Conservation (phyloP, 805 yeast species). For the Saturnispora dispora region DNA sequence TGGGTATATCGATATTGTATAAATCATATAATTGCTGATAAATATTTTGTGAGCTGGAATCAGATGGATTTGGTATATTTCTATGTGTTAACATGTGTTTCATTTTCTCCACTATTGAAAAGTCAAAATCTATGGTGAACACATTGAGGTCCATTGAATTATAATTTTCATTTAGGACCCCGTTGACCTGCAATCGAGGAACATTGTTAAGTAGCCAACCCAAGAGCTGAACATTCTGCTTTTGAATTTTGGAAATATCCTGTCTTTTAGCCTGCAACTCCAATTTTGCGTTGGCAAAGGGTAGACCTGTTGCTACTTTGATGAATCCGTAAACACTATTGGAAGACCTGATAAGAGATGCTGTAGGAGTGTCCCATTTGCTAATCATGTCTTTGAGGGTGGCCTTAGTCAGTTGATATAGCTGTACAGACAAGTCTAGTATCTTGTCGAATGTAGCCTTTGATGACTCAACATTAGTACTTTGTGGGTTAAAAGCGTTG, state of each 20-base stretch:
- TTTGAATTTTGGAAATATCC: slow-evolving; percentile 17
- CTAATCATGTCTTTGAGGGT: slow-evolving; percentile 10
- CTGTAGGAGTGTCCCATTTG: slow-evolving; percentile 20
- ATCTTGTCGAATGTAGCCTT: background rate
- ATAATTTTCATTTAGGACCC: background rate
- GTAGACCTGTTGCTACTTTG: slow-evolving; percentile 27
- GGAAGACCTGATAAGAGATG: slow-evolving; percentile 18
- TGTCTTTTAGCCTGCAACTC: slow-evolving; percentile 22
- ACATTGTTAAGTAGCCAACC: slow-evolving; percentile 30
- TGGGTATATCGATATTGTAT: background rate
- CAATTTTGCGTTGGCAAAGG: slow-evolving; percentile 27
- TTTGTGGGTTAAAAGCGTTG: background rate
- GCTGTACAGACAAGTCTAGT: slow-evolving; percentile 18
- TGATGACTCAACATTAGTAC: background rate
- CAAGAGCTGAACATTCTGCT: slow-evolving; percentile 26
- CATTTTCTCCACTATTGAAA: slow-evolving; percentile 5
- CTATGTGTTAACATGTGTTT: background rate
- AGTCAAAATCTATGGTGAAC: background rate
- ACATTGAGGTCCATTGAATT: background rate
- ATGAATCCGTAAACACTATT: slow-evolving; percentile 14
- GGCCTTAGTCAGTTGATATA: slow-evolving; percentile 7
- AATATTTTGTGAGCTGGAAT: background rate
- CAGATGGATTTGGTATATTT: background rate
- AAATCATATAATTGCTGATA: slow-evolving; percentile 2
- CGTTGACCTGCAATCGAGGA: slow-evolving; percentile 20